Evolutionary conservation across 1,139 yeast genomes (phyloP).

Genomic region (Blastobotrys buckinghamii): DNA sequence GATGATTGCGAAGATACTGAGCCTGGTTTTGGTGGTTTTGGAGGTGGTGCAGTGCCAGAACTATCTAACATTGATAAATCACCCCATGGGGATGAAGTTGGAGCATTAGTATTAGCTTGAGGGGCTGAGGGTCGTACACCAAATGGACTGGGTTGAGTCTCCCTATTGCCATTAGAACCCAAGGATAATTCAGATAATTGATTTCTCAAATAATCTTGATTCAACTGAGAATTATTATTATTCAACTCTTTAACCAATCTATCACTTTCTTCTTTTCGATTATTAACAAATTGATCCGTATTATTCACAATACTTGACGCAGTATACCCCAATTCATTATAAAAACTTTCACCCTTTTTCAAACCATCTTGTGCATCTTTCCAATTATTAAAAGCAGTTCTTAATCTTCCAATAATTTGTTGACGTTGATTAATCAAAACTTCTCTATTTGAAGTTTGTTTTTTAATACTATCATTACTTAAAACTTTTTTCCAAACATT

Average conservation of each 20-base stretch:
- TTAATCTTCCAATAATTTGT: slow-evolving; percentile 43
- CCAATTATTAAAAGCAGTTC: slow-evolving; percentile 49
- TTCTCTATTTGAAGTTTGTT: slow-evolving; percentile 34
- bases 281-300: slow-evolving; percentile 34
- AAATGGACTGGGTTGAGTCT: slow-evolving; percentile 8
- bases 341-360: slow-evolving; percentile 57
- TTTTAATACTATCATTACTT: slow-evolving; percentile 38
- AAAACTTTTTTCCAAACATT: slow-evolving; percentile 52
- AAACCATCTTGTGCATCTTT: slow-evolving; percentile 53
- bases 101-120: no score
- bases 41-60: slow-evolving; percentile 18
- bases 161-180: slow-evolving; percentile 10
- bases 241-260: slow-evolving; percentile 20
- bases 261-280: slow-evolving; percentile 34
- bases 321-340: slow-evolving; percentile 47
- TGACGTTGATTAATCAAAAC: slow-evolving; percentile 37
- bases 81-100: slow-evolving; percentile 16
- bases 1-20: no score
- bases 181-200: slow-evolving; percentile 26
- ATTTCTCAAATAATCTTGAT: slow-evolving; percentile 23
- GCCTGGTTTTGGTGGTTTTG: slow-evolving; percentile 18
- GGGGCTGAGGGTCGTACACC: slow-evolving; percentile 8
- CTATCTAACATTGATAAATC: slow-evolving; percentile 14
- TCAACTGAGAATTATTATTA: background rate
- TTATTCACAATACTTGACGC: slow-evolving; percentile 38